Base-by-base conservation (phyloP, 257 asterid genomes). In the Fraxinus americana region DNA sequence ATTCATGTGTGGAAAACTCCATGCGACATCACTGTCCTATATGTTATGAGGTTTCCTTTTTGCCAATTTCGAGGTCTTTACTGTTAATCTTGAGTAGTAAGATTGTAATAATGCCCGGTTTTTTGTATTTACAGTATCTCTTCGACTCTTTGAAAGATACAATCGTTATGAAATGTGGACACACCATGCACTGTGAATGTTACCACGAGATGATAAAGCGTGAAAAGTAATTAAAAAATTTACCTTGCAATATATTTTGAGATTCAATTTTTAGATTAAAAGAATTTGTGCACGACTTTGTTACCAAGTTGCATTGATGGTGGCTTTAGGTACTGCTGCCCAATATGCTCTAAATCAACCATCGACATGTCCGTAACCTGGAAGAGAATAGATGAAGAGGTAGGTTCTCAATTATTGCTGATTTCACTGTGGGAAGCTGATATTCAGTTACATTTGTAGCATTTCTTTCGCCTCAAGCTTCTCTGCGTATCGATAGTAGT, bases 1-100 rank as follows among this genome's bases (percentile, higher is more conserved):
- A 95, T 76, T 75, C 70, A 17, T 95, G 99, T 1, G 93, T 93
- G 67, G 99, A 95, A 88, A 88, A 93, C 80, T 93, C 99, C 72
- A 95, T 92, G 97, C 89, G 96, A 80, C 99, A 95, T 86, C 99
- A 95, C 71, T 95, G 99, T 82, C 97, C 99, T 35, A 95, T 95
- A 57, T 95, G 99, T 78, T 95, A 90, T 32, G 99, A 95, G 97
- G 98, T 95, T 70, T 78, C 78, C 25, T 78, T 79, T 29, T 43
- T 19, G 4, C 36, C 25, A 11, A 27, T 25, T 54, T 19, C 19
- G 16, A 50, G 32, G 45, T 34, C 69, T 16, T 67, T 63, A 11
- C 19, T 74, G 30, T 5, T 4, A 13, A 29, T 71, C 63, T 63
- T 23, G 25, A 17, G 61, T 35, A 17, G 34, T 7, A 8, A 72